Percentiles rank a stretch among this genome's conserved stretches.
Evolutionary conservation across 805 yeast species (phyloP).

Genomic region (Kodamaea nitidulidarum): DNA sequence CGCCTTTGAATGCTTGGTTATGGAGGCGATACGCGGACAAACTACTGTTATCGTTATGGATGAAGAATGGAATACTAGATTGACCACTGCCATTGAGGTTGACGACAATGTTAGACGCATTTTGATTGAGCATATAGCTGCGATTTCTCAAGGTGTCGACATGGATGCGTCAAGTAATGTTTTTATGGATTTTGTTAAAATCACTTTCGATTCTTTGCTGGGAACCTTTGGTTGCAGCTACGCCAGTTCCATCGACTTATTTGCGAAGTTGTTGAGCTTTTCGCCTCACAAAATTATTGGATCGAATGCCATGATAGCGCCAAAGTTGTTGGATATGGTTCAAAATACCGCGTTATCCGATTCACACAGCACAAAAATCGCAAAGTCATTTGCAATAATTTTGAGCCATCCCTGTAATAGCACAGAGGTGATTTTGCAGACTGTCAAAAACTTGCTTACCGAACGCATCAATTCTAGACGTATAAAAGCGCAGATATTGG

Average conservation of each 20-base stretch:
- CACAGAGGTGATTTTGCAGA: constrained; percentile 5
- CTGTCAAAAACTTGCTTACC: constrained; percentile 13
- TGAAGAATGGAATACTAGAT: constrained; percentile 67
- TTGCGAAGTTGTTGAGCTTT: constrained; percentile 30
- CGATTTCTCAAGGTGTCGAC: constrained; percentile 12
- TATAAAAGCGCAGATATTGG: constrained; percentile 18
- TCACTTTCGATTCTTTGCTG: constrained; percentile 34
- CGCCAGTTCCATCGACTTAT: constrained; percentile 20
- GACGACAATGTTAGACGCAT: constrained; percentile 48
- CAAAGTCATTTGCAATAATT: constrained; percentile 47
- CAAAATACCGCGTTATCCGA: constrained; percentile 20
- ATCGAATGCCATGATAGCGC: constrained; percentile 15
- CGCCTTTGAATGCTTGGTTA: constrained; percentile 54
- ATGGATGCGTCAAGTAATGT: constrained; percentile 16
- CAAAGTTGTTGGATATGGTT: constrained; percentile 23
- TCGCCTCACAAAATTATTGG: constrained; percentile 26
- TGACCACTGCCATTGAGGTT: constrained; percentile 63
- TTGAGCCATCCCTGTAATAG: constrained; percentile 36
- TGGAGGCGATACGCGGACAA: constrained; percentile 54
- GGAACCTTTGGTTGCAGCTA: constrained; percentile 13
- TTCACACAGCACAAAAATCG: constrained; percentile 27
- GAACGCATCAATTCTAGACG: constrained; percentile 1
- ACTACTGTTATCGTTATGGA: constrained; percentile 60
- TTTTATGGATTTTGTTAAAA: constrained; percentile 25
- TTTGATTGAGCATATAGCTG: constrained; percentile 19